Conservation (phyloP, 1,284 basidiomycete genomes). For the Fomitiporia mediterranea region DNA sequence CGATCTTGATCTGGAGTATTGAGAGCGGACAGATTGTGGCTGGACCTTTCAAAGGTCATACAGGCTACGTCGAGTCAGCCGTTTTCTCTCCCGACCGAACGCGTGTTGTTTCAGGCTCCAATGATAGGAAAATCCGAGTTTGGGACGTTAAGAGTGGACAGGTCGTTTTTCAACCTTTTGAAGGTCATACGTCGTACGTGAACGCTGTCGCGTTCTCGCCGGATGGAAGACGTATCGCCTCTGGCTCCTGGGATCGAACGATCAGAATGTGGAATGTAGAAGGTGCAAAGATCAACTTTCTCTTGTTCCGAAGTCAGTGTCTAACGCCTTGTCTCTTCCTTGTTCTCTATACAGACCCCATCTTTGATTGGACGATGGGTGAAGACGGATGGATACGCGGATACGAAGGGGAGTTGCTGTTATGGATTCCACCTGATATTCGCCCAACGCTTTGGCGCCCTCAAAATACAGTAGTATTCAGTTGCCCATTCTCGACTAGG, state of each 20-base stretch:
- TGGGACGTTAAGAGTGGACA: background rate
- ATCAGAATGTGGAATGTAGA: constrained; percentile 85
- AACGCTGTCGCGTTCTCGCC: constrained; percentile 13
- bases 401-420: background rate
- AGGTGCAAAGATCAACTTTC: background rate
- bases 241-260: constrained; percentile 98
- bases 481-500: background rate
- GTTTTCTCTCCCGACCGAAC: background rate
- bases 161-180: background rate
- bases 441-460: background rate
- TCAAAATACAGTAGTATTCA: background rate
- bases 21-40: background rate
- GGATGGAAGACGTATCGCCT: constrained; percentile 40
- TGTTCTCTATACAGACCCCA: background rate
- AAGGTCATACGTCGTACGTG: background rate
- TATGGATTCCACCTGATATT: constrained; percentile 8
- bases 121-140: background rate
- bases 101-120: background rate
- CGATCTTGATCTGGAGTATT: background rate
- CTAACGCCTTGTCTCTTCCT: background rate
- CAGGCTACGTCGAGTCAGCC: background rate
- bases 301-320: background rate
- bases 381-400: constrained; percentile 6
- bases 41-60: background rate
- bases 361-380: constrained; percentile 4